Evolutionary conservation across 768 basidiomycete species (phyloP), one percentile per base, ranked within the genome.

Genomic region (Russula lepida): DNA sequence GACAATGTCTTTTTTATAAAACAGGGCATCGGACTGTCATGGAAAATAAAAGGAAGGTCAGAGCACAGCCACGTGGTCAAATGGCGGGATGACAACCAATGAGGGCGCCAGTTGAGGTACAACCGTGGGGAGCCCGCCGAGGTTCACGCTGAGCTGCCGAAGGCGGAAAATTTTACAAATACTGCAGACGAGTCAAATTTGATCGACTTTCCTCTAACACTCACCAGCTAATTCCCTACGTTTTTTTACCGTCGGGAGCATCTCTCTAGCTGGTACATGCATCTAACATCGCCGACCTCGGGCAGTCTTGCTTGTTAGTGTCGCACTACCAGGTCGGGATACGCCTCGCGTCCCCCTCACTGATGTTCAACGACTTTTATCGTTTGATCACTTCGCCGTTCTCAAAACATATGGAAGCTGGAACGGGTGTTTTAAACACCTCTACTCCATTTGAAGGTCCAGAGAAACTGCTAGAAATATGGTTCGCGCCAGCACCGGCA

Each of bases 391-490:
- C 23, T 13, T 11, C 48, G 35, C 28, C n/a, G 19, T 41, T 23
- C 13, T 19, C 5, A 6, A 37, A n/a, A 21, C 30, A 27, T 11
- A 66, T 66, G 66, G 60, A 50, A 23, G 39, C 55, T 15, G 37
- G 17, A n/a, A 25, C 28, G 28, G 57, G 53, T 19, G 25, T 25
- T 32, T 19, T 23, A 2, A 15, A 47, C 23, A 49, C 25, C 54
- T 47, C 53, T 52, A 74, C 80, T 37, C 88, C 89, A 15, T 95
- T 95, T 68, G 93, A 95, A 73, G 94, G 94, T 23, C 89, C 93
- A 62, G 94, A 95, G 76, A 95, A 95, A 71, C 82, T 98, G 44
- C 82, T 98, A 49, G 97, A 99, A 76, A 84, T 98, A 53, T 98
- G 97, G 97, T 98, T 98, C 75, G 85, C 89, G 1, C 91, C 92